Evolutionary conservation across 345 rosid species (phyloP), one percentile per base, ranked within the genome.

Genomic region (Eutrema yunnanense): DNA sequence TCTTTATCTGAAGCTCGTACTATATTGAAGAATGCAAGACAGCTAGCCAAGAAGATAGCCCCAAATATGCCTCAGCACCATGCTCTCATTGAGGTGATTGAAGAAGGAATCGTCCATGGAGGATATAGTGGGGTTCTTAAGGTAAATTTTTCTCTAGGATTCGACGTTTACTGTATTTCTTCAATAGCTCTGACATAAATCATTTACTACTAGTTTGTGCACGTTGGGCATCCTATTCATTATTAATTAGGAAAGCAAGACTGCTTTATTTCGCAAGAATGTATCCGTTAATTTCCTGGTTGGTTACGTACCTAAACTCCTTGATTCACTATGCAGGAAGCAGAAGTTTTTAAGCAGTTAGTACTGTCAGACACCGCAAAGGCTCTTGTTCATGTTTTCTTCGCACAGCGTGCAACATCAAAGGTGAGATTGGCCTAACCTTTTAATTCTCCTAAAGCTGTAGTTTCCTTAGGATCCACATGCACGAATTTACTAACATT

Each of bases 21-120:
- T 54, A 40, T 88, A 53, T 64, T 94, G 78, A 83, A 71, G 78
- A 54, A 64, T 73, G 84, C 96, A 59, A 86, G 87, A 65, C 84
- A 74, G 74, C 83, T 86, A 73, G 93, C 92, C 62, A 91, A 80
- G 86, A 88, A 83, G 83, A 78, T 81, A 75, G 93, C 98, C 40
- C 86, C 84, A 67, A 87, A 94, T 84, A 78, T 89, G 88, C 97
- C 96, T 62, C 98, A 94, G 82, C 96, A 89, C 79, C 90, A 69
- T 59, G 97, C 79, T 68, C 85, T 88, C 78, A 86, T 94, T 81
- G 93, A 91, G 78, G 93, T 89, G 62, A 91, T 94, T 38, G 98
- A 94, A 84, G 96, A 87, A 43, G 98, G 98, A 65, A 74, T 94
- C 61, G 34, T 87, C 74, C 96, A 94, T 82, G 98, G 97, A 78